Base-by-base conservation (phyloP, 352 stramenopile genomes). In the Proteromonas lacertae region DNA sequence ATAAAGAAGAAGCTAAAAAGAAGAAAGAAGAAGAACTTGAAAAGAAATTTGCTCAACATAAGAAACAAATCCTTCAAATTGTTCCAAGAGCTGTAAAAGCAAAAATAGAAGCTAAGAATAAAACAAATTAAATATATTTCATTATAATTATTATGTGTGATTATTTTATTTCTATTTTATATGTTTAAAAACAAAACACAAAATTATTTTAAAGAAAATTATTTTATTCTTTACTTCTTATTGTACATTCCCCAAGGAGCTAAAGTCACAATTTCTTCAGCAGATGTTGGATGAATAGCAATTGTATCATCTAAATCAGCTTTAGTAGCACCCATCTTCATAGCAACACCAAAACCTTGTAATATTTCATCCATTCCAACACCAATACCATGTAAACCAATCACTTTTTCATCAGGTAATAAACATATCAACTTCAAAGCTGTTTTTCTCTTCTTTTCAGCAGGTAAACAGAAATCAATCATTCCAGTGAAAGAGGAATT, bases 241-340 rank as follows among this genome's bases (percentile, higher is more conserved):
- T n/a, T n/a, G n/a, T n/a, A n/a, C n/a, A n/a, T n/a, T n/a, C 34
- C 34, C 69, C 69, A 82, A 16, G 66, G 63, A 28, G 66, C 62
- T 51, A 86, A 66, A 18, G 79, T 92, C 26, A 92, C 76, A 4
- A 94, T 47, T 53, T 93, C 80, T 56, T 94, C 80, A 20, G 67
- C 50, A n/a, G 69, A 66, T n/a, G 77, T 92, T 16, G 79, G 79
- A 57, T 93, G 79, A 45, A 93, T 90, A 19, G 69, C 79, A 36
- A 92, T 67, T 32, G 66, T 72, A 34, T 65, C 62, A 52, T 92
- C 74, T 45, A 95, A 89, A 51, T 96, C 81, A 24, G 64, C 64
- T 55, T 93, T 92, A 33, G 78, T 94, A 4, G 76, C 77, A 30
- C 76, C 77, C 69, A 91, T 89, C 55, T 93, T 96, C 46, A 94